Evolutionary conservation across 2,329 filamentous ascomycete species (phyloP).

Genomic region (Ascochyta fabae): DNA sequence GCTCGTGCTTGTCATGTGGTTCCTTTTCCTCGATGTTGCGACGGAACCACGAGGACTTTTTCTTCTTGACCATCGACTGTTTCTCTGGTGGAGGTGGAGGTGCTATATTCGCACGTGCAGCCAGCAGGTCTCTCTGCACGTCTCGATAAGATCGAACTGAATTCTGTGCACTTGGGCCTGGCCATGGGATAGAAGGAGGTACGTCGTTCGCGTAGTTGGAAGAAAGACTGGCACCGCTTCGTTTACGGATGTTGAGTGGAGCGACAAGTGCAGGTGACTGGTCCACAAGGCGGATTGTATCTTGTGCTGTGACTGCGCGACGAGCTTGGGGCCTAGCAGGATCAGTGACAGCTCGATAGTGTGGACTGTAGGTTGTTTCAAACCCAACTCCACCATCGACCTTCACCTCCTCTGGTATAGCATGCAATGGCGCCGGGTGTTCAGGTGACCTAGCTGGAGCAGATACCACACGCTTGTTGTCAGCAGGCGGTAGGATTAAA

Average conservation of each 20-base stretch:
- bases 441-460: constrained; percentile 49
- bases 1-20: constrained; percentile 33
- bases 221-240: constrained; percentile 43
- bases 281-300: constrained; percentile 65
- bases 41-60: constrained; percentile 57
- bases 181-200: constrained; percentile 22
- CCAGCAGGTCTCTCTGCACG: constrained; percentile 29
- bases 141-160: constrained; percentile 29
- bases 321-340: constrained; percentile 44
- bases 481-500: constrained; percentile 56
- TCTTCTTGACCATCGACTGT: constrained; percentile 47
- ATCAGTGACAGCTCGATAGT: constrained; percentile 53
- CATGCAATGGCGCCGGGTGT: constrained; percentile 51
- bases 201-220: constrained; percentile 26
- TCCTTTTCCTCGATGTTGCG: constrained; percentile 44
- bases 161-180: constrained; percentile 17
- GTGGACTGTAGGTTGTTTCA: constrained; percentile 29
- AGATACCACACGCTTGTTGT: constrained; percentile 54
- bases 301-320: constrained; percentile 36
- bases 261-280: constrained; percentile 59
- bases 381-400: constrained; percentile 44
- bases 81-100: constrained; percentile 30
- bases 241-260: constrained; percentile 64
- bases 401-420: constrained; percentile 60
- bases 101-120: constrained; percentile 20